Base-by-base conservation (phyloP, 768 basidiomycete genomes). In the Boletellus ananas region DNA sequence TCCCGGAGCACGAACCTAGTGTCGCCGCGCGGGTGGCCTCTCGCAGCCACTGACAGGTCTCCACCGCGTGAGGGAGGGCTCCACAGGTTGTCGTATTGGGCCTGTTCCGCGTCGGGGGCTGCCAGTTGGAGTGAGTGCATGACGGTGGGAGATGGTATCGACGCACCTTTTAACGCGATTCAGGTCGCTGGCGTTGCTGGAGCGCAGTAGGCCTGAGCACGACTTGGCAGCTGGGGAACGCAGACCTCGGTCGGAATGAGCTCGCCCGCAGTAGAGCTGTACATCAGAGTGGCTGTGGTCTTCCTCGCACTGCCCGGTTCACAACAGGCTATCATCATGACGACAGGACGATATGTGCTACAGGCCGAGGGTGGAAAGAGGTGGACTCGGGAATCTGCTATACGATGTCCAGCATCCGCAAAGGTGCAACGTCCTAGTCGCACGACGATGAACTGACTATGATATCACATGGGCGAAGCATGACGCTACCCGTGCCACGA, bases 221-320 rank as follows among this genome's bases (percentile, higher is more conserved):
- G 43, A 33, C 43, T 20, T 43, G 43, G 43, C 21, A 14, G 6
- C 29, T 29, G 29, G 9, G 29, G 29, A 29, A 11, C 29, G 29
- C 29, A 29, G 29, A 29, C 29, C 29, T 29, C 29, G 18, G 2
- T 43, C 33, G 33, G 33, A 31, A 17, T n/a, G 16, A 29, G 9
- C 29, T 1, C 23, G 23, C 9, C 29, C 29, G 29, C 43, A 29
- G 43, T 16, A 35, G 34, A 45, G 35, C 21, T 14, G 23, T 44
- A 17, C 33, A 43, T 43, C 27, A 31, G 17, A 13, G 52, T 52
- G 52, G 52, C 52, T 53, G 52, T 53, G 52, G 38, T 31, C 45
- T 27, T 35, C 43, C 25, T 10, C 34, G 12, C 43, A 39, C 38
- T 16, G 21, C 38, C n/a, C 5, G 29, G 29, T 29, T 5, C 5